Evolutionary conservation across 768 basidiomycete genomes (phyloP), one percentile per base, ranked within the genome.

Genomic region (Asterophora lycoperdoides): DNA sequence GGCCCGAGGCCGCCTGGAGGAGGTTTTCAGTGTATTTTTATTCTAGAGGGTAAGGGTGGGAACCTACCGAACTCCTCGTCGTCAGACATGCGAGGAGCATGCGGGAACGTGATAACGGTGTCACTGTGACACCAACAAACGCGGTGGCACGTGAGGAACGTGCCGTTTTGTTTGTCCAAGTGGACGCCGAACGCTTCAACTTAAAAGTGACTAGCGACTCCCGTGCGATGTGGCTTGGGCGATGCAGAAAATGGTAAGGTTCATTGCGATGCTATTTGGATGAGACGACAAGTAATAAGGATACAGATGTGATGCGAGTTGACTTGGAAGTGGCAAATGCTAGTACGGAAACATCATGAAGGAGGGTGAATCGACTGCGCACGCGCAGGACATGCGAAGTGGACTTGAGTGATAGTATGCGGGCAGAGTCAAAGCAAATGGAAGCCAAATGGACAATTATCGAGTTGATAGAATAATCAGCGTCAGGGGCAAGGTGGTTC

Each of bases 101-200:
- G 20, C 44, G 15, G 37, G n/a, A n/a, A n/a, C 45, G 43, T 48
- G 44, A 41, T 13, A 26, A 41, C n/a, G 19, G 3, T 37, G 48
- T 49, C 53, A 57, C 48, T 37, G 48, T 49, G 56, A 57, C 48
- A 39, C 41, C 38, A 56, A 54, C 53, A 44, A 59, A 56, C 55
- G 55, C 58, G 55, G 18, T 40, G 33, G 46, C 55, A 56, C 55
- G 55, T 56, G 58, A 37, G 38, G 9, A 10, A 37, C 30, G 44
- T 23, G 3, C 3, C 55, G 55, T 48, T 10, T 35, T 44, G 35
- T 35, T 36, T 44, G 35, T 40, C n/a, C n/a, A n/a, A n/a, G n/a
- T n/a, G n/a, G n/a, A n/a, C n/a, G n/a, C n/a, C n/a, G n/a, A n/a
- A n/a, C n/a, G n/a, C n/a, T n/a, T n/a, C n/a, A n/a, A n/a, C n/a